Evolutionary conservation across 1,284 basidiomycete genomes (phyloP).

Genomic region (Papiliotrema flavescens): DNA sequence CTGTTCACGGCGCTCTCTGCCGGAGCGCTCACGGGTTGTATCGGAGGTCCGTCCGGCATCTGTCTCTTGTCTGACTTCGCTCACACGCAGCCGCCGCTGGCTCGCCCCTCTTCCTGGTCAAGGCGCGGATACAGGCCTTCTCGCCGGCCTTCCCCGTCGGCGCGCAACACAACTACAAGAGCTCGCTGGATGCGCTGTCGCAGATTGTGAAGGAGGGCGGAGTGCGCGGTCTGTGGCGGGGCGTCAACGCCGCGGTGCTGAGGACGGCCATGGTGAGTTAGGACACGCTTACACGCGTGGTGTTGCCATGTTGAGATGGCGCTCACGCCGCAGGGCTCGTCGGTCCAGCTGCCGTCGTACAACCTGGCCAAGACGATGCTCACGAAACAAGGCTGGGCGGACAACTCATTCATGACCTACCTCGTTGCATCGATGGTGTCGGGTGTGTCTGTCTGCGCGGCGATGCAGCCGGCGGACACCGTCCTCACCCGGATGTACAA

Average conservation of each 20-base stretch:
- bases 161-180: constrained; percentile 86
- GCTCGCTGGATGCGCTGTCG: constrained; percentile 70
- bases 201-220: constrained; percentile 78
- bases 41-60: constrained; percentile 63
- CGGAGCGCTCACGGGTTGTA: constrained; percentile 81
- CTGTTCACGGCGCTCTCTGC: constrained; percentile 73
- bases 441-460: constrained; percentile 84
- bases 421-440: constrained; percentile 83
- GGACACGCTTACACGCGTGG: too few relatives aligned
- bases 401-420: constrained; percentile 77
- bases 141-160: constrained; percentile 91
- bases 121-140: constrained; percentile 97
- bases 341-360: constrained; percentile 89
- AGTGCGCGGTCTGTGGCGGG: constrained; percentile 74
- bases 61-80: constrained; percentile 1
- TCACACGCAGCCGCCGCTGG: constrained; percentile 67
- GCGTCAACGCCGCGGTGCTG: constrained; percentile 88
- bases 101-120: constrained; percentile 92
- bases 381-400: constrained; percentile 60
- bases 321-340: constrained; percentile 52
- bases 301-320: neutral
- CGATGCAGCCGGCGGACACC: constrained; percentile 65
- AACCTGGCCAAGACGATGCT: constrained; percentile 84
- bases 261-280: constrained; percentile 80
- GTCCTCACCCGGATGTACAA: constrained; percentile 93